These are phyloP conservation scores for Fomitopsis palustris DNA, from an alignment of 1,284 basidiomycete genomes.

Conservation along the genomic window DNA sequence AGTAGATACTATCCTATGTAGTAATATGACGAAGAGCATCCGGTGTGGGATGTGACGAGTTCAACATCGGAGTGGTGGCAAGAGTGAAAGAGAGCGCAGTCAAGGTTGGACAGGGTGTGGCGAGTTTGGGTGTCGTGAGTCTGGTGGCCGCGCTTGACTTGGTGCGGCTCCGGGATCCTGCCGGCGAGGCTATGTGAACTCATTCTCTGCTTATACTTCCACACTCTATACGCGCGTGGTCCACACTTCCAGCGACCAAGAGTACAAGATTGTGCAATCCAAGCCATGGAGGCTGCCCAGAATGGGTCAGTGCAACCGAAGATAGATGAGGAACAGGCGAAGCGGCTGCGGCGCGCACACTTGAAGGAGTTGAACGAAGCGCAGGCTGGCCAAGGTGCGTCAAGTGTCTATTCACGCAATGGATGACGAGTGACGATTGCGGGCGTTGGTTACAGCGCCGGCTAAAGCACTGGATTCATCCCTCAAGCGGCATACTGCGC, in stretches of 20 bases:
- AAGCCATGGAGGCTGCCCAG: conserved; percentile 18
- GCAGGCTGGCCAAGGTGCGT: conserved; percentile 44
- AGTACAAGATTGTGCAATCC: background rate
- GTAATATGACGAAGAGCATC: too few species aligned
- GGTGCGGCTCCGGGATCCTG: background rate
- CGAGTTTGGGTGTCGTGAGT: background rate
- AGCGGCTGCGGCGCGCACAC: conserved; percentile 49
- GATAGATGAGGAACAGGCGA: conserved; percentile 60
- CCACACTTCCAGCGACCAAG: background rate
- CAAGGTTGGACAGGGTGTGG: background rate
- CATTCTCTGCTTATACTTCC: background rate
- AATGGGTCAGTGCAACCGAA: conserved; percentile 31
- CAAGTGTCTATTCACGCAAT: background rate
- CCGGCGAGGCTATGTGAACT: background rate
- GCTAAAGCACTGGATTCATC: conserved; percentile 81
- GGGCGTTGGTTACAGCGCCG: conserved; percentile 39
- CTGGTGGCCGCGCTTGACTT: conserved; percentile 1
- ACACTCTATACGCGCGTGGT: background rate
- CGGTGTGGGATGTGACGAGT: background rate
- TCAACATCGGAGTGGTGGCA: too few species aligned
- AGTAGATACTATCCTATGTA: too few species aligned
- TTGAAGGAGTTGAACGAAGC: conserved; percentile 54
- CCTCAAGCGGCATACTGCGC: conserved; percentile 88
- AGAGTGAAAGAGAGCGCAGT: background rate
- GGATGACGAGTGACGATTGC: background rate